Evolutionary conservation across 768 basidiomycete species (phyloP).

Genomic region (Daedaleopsis nitida): DNA sequence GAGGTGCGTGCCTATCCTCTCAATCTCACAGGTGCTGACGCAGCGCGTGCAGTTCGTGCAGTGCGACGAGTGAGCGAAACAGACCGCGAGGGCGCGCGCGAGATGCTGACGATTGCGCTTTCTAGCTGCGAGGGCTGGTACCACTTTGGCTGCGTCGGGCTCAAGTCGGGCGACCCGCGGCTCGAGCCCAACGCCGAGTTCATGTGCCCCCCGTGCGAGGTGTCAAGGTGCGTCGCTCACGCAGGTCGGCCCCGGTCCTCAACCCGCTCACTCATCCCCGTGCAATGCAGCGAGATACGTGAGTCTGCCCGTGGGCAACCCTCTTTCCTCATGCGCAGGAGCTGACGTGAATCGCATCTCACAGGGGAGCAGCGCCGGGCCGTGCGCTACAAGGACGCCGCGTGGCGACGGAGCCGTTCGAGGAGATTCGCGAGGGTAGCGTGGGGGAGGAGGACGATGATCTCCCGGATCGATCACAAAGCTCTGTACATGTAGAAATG

Average conservation of each 20-base stretch:
- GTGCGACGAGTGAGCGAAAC: conserved; percentile 17
- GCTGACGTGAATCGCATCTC: no score
- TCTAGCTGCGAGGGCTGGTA: conserved; percentile 26
- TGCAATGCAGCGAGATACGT: background rate
- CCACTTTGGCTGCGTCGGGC: conserved; percentile 24
- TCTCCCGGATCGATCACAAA: no score
- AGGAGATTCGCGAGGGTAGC: no score
- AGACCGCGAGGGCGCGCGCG: background rate
- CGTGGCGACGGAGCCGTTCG: conserved; percentile 19
- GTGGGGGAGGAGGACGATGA: no score
- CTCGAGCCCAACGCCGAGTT: conserved; percentile 17
- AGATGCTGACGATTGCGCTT: background rate
- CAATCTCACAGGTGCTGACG: background rate
- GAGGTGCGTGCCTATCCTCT: conserved; percentile 12
- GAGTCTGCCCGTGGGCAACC: background rate
- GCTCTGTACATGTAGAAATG: no score
- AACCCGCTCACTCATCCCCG: background rate
- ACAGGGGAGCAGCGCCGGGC: background rate
- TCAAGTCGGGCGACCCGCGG: conserved; percentile 21
- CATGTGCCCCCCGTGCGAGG: conserved; percentile 25
- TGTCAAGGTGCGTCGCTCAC: conserved; percentile 21
- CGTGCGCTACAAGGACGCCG: conserved; percentile 9
- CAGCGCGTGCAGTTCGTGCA: conserved; percentile 14
- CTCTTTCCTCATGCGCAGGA: no score
- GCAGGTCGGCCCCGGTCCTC: background rate